Base-by-base conservation (phyloP, 441 rosid species). In the Pelargonium exstipulatum region DNA sequence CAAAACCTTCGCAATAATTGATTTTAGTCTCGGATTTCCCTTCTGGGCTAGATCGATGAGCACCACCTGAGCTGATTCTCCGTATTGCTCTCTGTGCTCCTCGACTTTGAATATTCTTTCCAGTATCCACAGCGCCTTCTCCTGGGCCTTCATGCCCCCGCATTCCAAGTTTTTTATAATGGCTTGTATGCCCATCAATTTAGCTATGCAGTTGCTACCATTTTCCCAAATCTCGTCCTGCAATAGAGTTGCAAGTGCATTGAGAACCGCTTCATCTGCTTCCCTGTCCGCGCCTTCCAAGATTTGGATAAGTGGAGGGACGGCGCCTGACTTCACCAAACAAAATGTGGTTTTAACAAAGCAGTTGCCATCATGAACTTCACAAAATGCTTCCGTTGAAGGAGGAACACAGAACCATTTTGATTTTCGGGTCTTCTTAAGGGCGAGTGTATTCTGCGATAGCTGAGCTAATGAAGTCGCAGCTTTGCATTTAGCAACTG, bases 31-130 rank as follows among this genome's bases (percentile, higher is more conserved):
- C 3, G 82, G 69, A 46, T 87, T 81, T 2, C 84, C 85, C 17
- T 77, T 84, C 69, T 87, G 95, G 20, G 88, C 90, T 24, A 87
- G 73, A 71, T 87, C 87, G 46, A 86, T 81, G 18, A 84, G 85
- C 72, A 89, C 78, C 22, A 69, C 78, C 72, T 83, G 89, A 55
- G 88, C 90, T 40, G 78, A 78, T 70, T 75, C 83, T 0, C 90
- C 88, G 14, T 77, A 73, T 46, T 74, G 55, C 9, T 62, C 69
- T 68, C 84, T 84, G 70, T 74, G 77, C 6, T 83, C 85, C 58
- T 83, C 84, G 16, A 78, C 71, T 24, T 78, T 73, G 65, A 85
- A 84, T 8, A 89, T 65, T 62, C 84, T 84, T 73, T 85, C 91
- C 75, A 89, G 37, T 51, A 87, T 83, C 80, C 84, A 81, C n/a